Base-by-base conservation (phyloP, 163 green algal species). In the Volvox carteri region DNA sequence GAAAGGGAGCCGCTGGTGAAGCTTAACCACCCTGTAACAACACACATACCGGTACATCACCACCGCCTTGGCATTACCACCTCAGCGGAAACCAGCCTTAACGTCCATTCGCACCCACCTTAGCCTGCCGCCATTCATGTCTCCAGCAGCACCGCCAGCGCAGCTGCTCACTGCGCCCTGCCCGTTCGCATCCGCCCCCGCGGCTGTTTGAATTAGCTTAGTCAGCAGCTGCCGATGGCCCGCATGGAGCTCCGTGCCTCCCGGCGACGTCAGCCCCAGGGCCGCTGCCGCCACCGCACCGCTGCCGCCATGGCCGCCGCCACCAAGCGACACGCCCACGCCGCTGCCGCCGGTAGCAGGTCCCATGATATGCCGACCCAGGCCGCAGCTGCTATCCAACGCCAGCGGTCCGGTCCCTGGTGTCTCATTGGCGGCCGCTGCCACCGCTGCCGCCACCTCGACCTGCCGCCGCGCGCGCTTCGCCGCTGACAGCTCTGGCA, bases 141-240 rank as follows among this genome's bases (percentile, higher is more conserved):
- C 76, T 46, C n/a, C 52, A 37, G 8, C 78, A 60, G 1, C 77
- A 37, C 41, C 81, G 35, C 65, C 78, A 60, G 1, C 77, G 37
- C 41, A 62, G 35, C 65, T 68, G 33, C 44, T 46, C 11, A 41
- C 25, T 19, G 30, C 23, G 37, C 33, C 54, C 7, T 74, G 78
- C 23, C 23, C 78, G 39, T n/a, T 65, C n/a, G 39, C 81, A 11
- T 67, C 50, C 23, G 46, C 37, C 35, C n/a, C 68, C 0, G 48
- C 67, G 0, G 67, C 68, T 21, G 18, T 75, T 54, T 89, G 84
- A 30, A 89, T 81, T 4, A 89, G 84, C 84, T 83, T 89, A 0
- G 84, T 73, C 28, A 89, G 70, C 48, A 89, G 70, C 68, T 89
- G 84, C 84, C 84, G 37, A 68, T 89, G 84, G 3, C 84, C 84